Base-by-base conservation (phyloP, 176 grass and related monocot genomes). In the Aegilops umbellulata region DNA sequence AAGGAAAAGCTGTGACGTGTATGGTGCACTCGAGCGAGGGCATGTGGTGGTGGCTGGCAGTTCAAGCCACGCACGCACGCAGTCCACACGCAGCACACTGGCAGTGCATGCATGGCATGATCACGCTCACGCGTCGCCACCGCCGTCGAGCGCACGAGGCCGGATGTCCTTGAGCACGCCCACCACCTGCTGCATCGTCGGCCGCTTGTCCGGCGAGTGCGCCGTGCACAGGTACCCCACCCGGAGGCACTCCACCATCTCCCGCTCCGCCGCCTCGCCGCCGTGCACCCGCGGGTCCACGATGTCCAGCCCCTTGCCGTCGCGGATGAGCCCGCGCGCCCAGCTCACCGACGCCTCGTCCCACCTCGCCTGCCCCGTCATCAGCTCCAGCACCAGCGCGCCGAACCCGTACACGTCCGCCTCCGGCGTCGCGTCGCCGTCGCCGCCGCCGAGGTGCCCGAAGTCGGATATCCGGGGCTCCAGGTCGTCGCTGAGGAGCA, bases 181-280 rank as follows among this genome's bases (percentile, higher is more conserved):
- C 6, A 98, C 91, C 0, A 95, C 95, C 85, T 98, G 95, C 87
- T 94, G 95, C 91, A 98, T 98, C 68, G 93, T 87, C 49, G 93
- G 95, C 67, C 95, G 30, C 90, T 95, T 98, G 27, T 95, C 95
- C 31, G 91, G 91, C 27, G 83, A 70, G n/a, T 85, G 91, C 26
- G 95, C 91, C 29, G 95, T 94, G 87, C 95, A 98, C 14, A 98
- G 86, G 66, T 89, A 98, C 38, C 90, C 93, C 31, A 95, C 86
- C 35, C 86, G 88, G 35, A 98, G 80, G 80, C 91, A 92, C 79
- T 90, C 93, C 8, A 89, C 83, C 89, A 95, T 90, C 90, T 98
- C 88, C 32, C 69, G 82, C 73, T 98, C 91, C 76, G 46, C 62
- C 65, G 63, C 73, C 55, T 22, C 55, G 46, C 77, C 81, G 46